phyloP scores from a whole-genome alignment of 495 filamentous ascomycete genomes.

The Staphylotrichum longicolle region DNA sequence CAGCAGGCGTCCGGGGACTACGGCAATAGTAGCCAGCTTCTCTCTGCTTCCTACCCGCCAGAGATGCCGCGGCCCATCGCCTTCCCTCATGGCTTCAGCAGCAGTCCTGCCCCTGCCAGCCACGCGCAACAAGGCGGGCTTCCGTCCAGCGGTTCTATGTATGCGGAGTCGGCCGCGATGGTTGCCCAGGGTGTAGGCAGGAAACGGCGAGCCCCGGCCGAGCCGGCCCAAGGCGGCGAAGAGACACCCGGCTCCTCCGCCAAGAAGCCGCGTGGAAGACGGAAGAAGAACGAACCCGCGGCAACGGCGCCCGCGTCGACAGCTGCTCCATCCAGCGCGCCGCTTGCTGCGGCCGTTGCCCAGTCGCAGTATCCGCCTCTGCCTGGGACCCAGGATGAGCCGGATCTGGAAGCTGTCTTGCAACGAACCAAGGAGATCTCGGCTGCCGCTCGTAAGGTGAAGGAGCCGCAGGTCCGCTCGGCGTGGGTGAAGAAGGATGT shows the following conservation, averaged over 20 bases:
- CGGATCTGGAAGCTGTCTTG: slow-evolving; percentile 30
- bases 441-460: slow-evolving; percentile 27
- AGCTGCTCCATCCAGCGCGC: not conserved
- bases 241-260: slow-evolving; percentile 8
- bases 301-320: slow-evolving; percentile 1
- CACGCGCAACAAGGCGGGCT: slow-evolving; percentile 5
- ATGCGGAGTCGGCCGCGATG: slow-evolving; percentile 29
- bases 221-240: not conserved
- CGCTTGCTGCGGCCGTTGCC: not conserved
- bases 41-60: slow-evolving; percentile 9
- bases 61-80: slow-evolving; percentile 8
- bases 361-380: slow-evolving; percentile 28
- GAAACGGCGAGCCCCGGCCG: slow-evolving; percentile 23
- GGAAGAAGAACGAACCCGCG: slow-evolving; percentile 23
- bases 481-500: slow-evolving; percentile 49
- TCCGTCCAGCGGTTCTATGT: slow-evolving; percentile 23
- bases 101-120: slow-evolving; percentile 3
- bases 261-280: slow-evolving; percentile 26
- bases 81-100: slow-evolving; percentile 13
- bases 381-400: slow-evolving; percentile 25
- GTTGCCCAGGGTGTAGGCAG: not conserved
- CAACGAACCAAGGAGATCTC: slow-evolving; percentile 28
- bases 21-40: not conserved
- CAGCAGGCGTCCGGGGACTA: not conserved
- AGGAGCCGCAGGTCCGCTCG: slow-evolving; percentile 45